Percentiles rank a stretch among this genome's conserved stretches.
Conservation (phyloP, 2,329 filamentous ascomycete genomes). For the Epichloe glyceriae region DNA sequence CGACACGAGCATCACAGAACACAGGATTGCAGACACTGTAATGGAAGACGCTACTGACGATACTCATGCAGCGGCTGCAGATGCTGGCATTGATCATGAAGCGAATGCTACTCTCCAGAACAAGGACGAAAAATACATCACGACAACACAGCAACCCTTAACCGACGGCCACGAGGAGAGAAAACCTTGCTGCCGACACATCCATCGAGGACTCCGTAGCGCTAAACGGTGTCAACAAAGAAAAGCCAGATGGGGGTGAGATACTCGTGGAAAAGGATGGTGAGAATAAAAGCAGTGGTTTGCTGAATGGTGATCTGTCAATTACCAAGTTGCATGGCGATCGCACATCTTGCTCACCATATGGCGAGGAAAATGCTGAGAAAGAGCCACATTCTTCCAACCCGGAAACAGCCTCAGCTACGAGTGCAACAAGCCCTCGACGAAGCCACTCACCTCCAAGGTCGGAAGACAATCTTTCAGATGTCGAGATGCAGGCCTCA, state of each 20-base stretch:
- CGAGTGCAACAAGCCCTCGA: constrained; percentile 29
- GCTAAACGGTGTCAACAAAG: not conserved
- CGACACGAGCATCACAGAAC: constrained; percentile 6
- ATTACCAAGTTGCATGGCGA: constrained; percentile 3
- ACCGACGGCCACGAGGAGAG: not conserved
- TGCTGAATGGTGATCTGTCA: not conserved
- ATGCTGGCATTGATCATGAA: not conserved
- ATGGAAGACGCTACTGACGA: constrained; percentile 2
- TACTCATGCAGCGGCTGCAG: not conserved
- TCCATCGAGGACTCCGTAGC: not conserved
- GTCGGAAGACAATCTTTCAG: constrained; percentile 38
- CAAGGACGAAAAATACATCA: constrained; percentile 13
- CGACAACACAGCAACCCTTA: not conserved
- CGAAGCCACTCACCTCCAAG: constrained; percentile 35
- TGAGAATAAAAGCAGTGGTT: not conserved
- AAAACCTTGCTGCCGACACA: not conserved
- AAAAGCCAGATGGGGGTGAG: not conserved
- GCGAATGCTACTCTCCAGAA: constrained; percentile 12
- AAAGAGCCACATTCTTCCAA: constrained; percentile 18
- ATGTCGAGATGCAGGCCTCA: constrained; percentile 30
- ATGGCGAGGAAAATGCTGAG: not conserved
- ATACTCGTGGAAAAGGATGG: not conserved
- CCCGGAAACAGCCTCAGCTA: constrained; percentile 29
- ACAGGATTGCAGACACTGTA: constrained; percentile 12
- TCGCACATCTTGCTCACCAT: not conserved